A percentile compares a stretch with the other conserved stretches of the same genome.
These are phyloP conservation scores for Thoreauomyces humboldtii DNA, from an alignment of 192 early-diverging fungal species.

Conservation along the genomic window DNA sequence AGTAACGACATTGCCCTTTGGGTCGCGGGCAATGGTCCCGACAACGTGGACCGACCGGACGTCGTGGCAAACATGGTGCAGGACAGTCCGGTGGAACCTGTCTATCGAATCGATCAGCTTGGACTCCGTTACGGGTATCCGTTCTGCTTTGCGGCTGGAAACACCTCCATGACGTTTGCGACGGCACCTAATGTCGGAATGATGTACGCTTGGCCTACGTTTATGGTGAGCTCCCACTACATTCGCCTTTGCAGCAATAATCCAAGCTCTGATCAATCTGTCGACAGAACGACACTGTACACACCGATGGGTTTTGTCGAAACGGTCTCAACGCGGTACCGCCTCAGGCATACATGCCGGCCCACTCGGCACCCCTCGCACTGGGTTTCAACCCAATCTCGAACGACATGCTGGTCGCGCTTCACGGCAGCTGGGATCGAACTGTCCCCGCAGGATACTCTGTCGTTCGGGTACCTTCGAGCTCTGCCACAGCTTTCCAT, in stretches of 20 bases:
- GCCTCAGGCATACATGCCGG: slow-evolving; percentile 26
- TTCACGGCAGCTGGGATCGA: slow-evolving; percentile 45
- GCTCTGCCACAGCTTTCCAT: neutral
- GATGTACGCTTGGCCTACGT: slow-evolving; percentile 34
- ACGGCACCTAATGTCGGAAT: slow-evolving; percentile 13
- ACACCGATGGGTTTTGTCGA: slow-evolving; percentile 41
- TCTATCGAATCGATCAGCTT: slow-evolving; percentile 27
- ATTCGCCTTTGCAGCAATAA: neutral
- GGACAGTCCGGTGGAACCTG: slow-evolving; percentile 34
- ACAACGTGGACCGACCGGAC: slow-evolving; percentile 30
- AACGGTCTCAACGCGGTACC: slow-evolving; percentile 33
- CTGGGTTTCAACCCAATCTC: slow-evolving; percentile 21
- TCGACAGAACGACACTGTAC: slow-evolving; percentile 18
- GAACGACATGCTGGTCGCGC: slow-evolving; percentile 23
- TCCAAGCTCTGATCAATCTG: too few relatives aligned
- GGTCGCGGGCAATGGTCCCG: slow-evolving; percentile 42
- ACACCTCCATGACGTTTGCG: slow-evolving; percentile 25
- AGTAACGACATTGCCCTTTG: slow-evolving; percentile 28
- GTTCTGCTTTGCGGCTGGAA: slow-evolving; percentile 39
- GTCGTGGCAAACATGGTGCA: slow-evolving; percentile 22
- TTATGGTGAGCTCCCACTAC: slow-evolving; percentile 5
- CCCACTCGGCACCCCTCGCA: slow-evolving; percentile 39
- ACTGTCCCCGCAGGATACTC: slow-evolving; percentile 35
- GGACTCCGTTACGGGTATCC: slow-evolving; percentile 43
- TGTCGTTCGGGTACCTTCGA: slow-evolving; percentile 36